Evolutionary conservation across 1,139 yeast species (phyloP).

Genomic region (Pichia sorboxylosa): DNA sequence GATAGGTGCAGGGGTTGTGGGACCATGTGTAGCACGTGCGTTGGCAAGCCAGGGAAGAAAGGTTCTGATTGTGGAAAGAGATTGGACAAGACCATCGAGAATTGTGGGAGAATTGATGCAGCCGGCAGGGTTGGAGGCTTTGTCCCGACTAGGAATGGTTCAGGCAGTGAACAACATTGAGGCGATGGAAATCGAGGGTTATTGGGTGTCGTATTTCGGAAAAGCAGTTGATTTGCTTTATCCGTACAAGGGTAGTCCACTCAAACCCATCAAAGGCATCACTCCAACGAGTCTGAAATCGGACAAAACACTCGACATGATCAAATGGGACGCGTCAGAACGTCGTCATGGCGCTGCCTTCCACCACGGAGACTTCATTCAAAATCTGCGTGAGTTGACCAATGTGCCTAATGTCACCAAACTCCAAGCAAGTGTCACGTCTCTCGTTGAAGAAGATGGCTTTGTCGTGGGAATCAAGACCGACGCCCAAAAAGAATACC

Average conservation of each 20-base stretch:
- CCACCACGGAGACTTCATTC: constrained; percentile 83
- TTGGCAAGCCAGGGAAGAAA: constrained; percentile 82
- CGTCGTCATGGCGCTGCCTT: constrained; percentile 68
- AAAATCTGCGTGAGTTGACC: constrained; percentile 60
- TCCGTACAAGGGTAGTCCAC: constrained; percentile 41
- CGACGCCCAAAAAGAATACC: constrained; percentile 30
- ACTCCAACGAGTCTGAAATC: constrained; percentile 35
- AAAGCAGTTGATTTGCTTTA: constrained; percentile 52
- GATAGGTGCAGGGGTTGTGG: constrained; percentile 93
- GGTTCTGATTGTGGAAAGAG: constrained; percentile 71
- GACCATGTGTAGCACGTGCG: constrained; percentile 86
- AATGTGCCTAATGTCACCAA: constrained; percentile 61
- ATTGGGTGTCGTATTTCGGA: constrained; percentile 60
- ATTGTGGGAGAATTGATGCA: constrained; percentile 95
- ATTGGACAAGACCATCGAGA: constrained; percentile 85
- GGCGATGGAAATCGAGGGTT: constrained; percentile 71
- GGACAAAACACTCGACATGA: constrained; percentile 37
- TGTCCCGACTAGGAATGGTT: constrained; percentile 70
- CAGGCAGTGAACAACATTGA: constrained; percentile 71
- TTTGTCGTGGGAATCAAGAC: constrained; percentile 60
- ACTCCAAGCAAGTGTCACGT: constrained; percentile 71
- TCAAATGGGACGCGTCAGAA: constrained; percentile 50
- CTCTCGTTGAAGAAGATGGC: constrained; percentile 40
- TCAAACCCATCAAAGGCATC: constrained; percentile 43
- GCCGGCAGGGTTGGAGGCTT: constrained; percentile 84